Conservation (phyloP, 768 basidiomycete genomes). For the Collybia mongolica region DNA sequence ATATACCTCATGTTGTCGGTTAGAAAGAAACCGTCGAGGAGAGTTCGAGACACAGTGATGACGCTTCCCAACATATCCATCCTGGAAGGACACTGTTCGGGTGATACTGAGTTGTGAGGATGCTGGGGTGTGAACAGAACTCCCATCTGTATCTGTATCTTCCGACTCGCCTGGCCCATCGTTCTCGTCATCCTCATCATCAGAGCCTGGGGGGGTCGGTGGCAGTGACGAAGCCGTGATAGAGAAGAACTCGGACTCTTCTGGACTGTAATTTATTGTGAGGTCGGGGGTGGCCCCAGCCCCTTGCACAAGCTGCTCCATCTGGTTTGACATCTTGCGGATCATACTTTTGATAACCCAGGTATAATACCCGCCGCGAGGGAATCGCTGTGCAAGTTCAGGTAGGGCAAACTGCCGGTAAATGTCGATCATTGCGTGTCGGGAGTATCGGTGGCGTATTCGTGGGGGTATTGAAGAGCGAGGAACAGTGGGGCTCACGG, state of each 20-base stretch:
- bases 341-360: constrained; percentile 59
- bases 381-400: constrained; percentile 42
- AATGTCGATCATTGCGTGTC: constrained; percentile 42
- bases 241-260: constrained; percentile 25
- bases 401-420: constrained; percentile 62
- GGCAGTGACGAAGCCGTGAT: constrained; percentile 29
- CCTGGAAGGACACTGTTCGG: constrained; percentile 20
- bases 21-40: constrained; percentile 26
- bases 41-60: constrained; percentile 18
- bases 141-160: constrained; percentile 45
- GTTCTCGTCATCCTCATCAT: constrained; percentile 36
- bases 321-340: constrained; percentile 39
- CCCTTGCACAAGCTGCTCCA: constrained; percentile 40
- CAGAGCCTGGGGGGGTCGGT: constrained; percentile 31
- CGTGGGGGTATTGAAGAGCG: constrained; percentile 46
- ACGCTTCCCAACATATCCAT: constrained; percentile 11
- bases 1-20: constrained; percentile 30
- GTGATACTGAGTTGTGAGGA: constrained; percentile 25
- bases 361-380: constrained; percentile 40
- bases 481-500: constrained; percentile 18
- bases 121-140: constrained; percentile 47
- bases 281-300: constrained; percentile 19
- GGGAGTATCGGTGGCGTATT: constrained; percentile 63
- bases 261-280: constrained; percentile 6
- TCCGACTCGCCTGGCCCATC: not conserved